Base-by-base conservation (phyloP, 352 stramenopile genomes). In the Pythium chondricola region DNA sequence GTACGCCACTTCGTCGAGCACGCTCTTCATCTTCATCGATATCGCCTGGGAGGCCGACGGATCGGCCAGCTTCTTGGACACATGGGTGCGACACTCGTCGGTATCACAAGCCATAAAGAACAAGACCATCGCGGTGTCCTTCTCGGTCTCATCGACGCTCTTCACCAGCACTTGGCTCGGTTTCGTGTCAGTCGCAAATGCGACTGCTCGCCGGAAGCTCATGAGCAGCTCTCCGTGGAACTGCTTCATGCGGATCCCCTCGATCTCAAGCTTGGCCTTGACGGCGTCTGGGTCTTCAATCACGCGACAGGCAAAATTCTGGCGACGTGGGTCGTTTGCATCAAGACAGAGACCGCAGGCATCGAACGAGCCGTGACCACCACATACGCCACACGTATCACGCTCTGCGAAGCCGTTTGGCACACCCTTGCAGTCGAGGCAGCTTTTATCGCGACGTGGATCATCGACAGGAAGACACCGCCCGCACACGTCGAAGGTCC, bases 261-360 rank as follows among this genome's bases (percentile, higher is more conserved):
- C 32, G 20, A 69, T 45, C 22, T 58, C 39, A 0, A 59, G 3
- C 39, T 74, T 70, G 16, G 38, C 48, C 4, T 35, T 24, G 8
- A 70, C 51, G 0, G 56, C 61, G n/a, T 70, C 57, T 0, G 61
- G 61, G 36, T 70, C 65, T 26, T 69, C 50, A 5, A 63, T 52
- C 17, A 68, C 49, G 9, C 50, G 61, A 17, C 65, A 74, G 3
- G 30, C 49, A 22, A 53, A 56, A 14, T 63, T 70, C 48, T 74
- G 61, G 2, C 61, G 57, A 4, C 61, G 38, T 6, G 57, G 61
- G 22, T 74, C 63, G 13, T 43, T 39, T 2, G 43, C 55, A n/a
- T 72, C 61, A 16, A 70, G 46, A 36, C 65, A 74, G 6, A 74
- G 27, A 2, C 65, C 65, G 26, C 65, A 74, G 8, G 53, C 53